Conservation (phyloP, 495 filamentous ascomycete genomes). For the Staphylotrichum tortipilum region DNA sequence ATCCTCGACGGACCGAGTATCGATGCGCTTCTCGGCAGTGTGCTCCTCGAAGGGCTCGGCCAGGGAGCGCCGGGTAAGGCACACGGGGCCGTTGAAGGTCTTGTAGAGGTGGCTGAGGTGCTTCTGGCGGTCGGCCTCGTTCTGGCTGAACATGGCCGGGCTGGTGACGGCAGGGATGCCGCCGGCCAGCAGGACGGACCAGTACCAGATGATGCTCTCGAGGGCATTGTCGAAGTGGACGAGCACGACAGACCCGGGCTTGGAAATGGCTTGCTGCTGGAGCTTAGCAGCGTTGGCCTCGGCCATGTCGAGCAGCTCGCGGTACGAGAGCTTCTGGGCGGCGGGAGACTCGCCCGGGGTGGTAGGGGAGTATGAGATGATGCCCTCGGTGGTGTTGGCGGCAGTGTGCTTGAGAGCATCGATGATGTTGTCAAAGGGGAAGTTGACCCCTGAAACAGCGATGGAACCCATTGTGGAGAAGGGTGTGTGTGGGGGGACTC, state of each 20-base stretch:
- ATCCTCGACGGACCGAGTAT: background rate
- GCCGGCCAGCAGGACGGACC: constrained; percentile 2
- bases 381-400: background rate
- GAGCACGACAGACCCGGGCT: background rate
- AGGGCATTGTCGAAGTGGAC: constrained; percentile 5
- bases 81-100: background rate
- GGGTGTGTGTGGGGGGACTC: no score
- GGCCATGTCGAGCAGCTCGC: constrained; percentile 3
- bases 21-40: background rate
- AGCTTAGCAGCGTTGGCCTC: constrained; percentile 4
- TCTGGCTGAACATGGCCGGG: constrained; percentile 7
- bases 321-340: background rate
- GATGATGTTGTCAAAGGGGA: constrained; percentile 5
- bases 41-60: constrained; percentile 2
- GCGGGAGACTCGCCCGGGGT: background rate
- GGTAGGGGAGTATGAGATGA: background rate
- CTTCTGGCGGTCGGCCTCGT: background rate
- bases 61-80: background rate
- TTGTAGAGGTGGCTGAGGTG: constrained; percentile 1
- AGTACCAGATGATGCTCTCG: constrained; percentile 3
- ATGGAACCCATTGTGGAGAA: constrained; percentile 1
- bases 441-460: background rate
- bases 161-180: constrained; percentile 6
- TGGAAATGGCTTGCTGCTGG: background rate
- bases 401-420: constrained; percentile 2